Conservation (phyloP, 2,329 filamentous ascomycete species). For the Talaromyces albobiverticillius region DNA sequence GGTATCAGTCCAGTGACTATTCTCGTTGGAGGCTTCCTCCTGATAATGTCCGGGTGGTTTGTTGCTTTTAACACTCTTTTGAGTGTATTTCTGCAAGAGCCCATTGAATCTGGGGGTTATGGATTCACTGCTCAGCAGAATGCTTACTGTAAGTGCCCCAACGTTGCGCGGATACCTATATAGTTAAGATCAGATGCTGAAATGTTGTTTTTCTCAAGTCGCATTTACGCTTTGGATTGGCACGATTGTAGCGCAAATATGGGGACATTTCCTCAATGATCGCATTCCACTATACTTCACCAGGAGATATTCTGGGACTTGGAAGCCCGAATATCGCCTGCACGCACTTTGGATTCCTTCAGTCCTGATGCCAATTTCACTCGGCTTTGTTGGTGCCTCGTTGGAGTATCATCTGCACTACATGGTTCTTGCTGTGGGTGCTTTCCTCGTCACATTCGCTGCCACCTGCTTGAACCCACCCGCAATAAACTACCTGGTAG, state of each 20-base stretch:
- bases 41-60: constrained; percentile 9
- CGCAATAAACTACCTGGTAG: constrained; percentile 13
- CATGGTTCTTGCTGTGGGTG: constrained; percentile 11
- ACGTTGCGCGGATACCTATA: too few species aligned
- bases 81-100: constrained; percentile 8
- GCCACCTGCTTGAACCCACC: not conserved
- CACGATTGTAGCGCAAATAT: constrained; percentile 2
- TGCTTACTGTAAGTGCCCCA: constrained; percentile 8
- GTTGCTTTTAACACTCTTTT: constrained; percentile 14
- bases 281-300: constrained; percentile 9
- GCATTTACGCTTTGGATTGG: constrained; percentile 14
- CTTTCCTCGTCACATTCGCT: constrained; percentile 4
- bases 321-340: constrained; percentile 15
- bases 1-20: constrained; percentile 8
- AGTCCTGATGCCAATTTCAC: constrained; percentile 6
- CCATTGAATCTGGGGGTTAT: constrained; percentile 6
- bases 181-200: not conserved
- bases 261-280: constrained; percentile 14
- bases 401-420: constrained; percentile 14
- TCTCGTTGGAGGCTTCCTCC: constrained; percentile 6
- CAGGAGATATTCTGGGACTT: constrained; percentile 1
- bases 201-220: constrained; percentile 2
- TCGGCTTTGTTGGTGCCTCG: constrained; percentile 7
- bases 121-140: constrained; percentile 10
- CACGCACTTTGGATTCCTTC: constrained; percentile 11